Evolutionary conservation across 1,284 basidiomycete species (phyloP), one percentile per base, ranked within the genome.

Genomic region (Boletus mariae): DNA sequence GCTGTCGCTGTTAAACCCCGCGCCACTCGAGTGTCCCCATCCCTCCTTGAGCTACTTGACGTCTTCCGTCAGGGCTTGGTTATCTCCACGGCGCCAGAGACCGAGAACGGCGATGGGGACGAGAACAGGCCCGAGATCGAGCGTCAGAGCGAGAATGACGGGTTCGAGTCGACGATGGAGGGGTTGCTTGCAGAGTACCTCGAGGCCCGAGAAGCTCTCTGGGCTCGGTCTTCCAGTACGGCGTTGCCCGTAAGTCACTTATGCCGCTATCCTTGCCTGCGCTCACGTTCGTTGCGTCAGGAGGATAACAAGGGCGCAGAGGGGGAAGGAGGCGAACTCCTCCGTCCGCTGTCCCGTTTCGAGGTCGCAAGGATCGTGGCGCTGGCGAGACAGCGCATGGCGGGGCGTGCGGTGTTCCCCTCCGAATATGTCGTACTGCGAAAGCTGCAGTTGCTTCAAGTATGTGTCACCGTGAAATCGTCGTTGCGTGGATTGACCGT

Each of bases 381-480:
- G 15, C 40, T 35, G 15, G 51, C 43, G 26, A 58, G 58, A 25
- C 56, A 61, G 5, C 51, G 35, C 17, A 25, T 37, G 23, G 35
- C 23, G 3, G 47, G 44, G 3, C 40, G 45, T 5, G 46, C 66
- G 35, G 60, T 57, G 32, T 61, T 65, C 29, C 55, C 65, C 28
- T 56, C 62, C 1, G 72, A 77, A 42, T 64, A 68, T 17, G 64
- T 83, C 17, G 57, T 70, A 11, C 49, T 73, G 41, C 72, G 80
- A 52, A 83, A 80, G 59, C 65, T 83, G 50, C 77, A 76, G 57
- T 50, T 80, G 13, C 68, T 67, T 32, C 73, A 68, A 46, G 80
- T 80, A 64, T 4, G 75, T 61, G 10, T 37, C 9, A 6, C 5
- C n/a, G 12, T 45, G 28, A 29, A 11, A 17, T 8, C 1, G 26